Base-by-base conservation (phyloP, 768 basidiomycete genomes). In the Russula lepida region DNA sequence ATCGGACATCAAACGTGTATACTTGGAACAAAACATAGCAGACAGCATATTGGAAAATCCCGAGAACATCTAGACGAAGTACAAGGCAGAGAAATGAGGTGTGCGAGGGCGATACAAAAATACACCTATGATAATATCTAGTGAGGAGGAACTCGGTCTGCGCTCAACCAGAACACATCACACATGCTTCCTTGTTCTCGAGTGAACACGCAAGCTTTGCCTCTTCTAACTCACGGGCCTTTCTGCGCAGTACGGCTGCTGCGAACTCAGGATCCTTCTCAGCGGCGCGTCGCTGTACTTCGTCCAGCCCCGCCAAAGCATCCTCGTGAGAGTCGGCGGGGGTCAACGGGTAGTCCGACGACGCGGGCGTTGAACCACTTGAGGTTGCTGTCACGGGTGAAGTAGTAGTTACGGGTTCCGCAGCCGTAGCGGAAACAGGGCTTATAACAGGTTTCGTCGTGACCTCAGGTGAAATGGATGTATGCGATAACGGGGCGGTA, bases 161-260 rank as follows among this genome's bases (percentile, higher is more conserved):
- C 37, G 21, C 53, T 82, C 72, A 91, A 57, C 86, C 88, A 62
- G 89, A 92, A 75, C 91, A 93, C 91, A 94, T 94, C 71, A 93
- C 68, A 70, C 92, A 95, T 1, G 89, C 91, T 57, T 95, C 93
- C 78, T 94, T 94, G 75, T 95, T 95, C 73, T 95, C 92, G 52
- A 95, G 67, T 64, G 89, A 91, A 70, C 94, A 95, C 71, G 81
- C 73, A 59, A 94, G 72, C 74, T 87, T 86, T 6, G 85, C 94
- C 61, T 89, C 86, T 72, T 89, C 94, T 4, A 84, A 74, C 74
- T 92, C 86, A 19, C 87, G 81, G 54, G 86, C 83, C 65, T 81
- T 80, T 69, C 85, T 84, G 52, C 87, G 76, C 66, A 81, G 75
- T 54, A 93, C 73, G 0, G 92, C 91, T 35, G 86, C 90, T 12